Evolutionary conservation across 2,329 filamentous ascomycete species (phyloP), one percentile per base, ranked within the genome.

Genomic region (Chaetomium sp.): DNA sequence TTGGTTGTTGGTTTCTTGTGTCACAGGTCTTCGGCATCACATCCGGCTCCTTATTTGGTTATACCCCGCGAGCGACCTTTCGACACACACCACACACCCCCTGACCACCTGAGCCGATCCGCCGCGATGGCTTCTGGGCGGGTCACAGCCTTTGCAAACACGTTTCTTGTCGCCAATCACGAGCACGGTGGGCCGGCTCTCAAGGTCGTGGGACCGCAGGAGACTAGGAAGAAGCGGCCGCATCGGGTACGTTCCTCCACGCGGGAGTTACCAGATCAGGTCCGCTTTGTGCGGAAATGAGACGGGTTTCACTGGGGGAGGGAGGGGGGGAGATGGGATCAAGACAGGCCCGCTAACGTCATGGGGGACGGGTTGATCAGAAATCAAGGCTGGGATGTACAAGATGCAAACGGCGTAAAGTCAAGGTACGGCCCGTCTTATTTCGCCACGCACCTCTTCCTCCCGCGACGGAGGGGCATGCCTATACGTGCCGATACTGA

Each of bases 301-400:
- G 21, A 42, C 38, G 38, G 29, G 35, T 29, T 35, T 50, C 10
- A 7, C 7, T n/a, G n/a, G n/a, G n/a, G n/a, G n/a, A n/a, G n/a
- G n/a, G n/a, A n/a, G n/a, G n/a, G 21, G 42, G 31, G 53, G 29
- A 29, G 0, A 42, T 19, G 38, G 38, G 1, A 21, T 35, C 27
- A 31, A 21, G 4, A 59, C n/a, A 31, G 19, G 23, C 21, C 47
- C 13, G 38, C 61, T 66, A 47, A 64, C 38, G 49, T 21, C 0
- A 38, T 49, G 31, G 49, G 38, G 29, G 5, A 1, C 29, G 38
- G 38, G 38, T 3, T 42, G 38, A 42, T n/a, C 64, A 69, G 68
- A 75, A 75, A 67, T 74, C 73, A 33, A 67, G 72, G 33, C 61
- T 66, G 12, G 73, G 73, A 0, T 75, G 73, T 51, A 51, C 67